A percentile compares a stretch with the other conserved stretches of the same genome.
Conservation (phyloP, 2,329 filamentous ascomycete genomes). For the Aspergillus sojae region DNA sequence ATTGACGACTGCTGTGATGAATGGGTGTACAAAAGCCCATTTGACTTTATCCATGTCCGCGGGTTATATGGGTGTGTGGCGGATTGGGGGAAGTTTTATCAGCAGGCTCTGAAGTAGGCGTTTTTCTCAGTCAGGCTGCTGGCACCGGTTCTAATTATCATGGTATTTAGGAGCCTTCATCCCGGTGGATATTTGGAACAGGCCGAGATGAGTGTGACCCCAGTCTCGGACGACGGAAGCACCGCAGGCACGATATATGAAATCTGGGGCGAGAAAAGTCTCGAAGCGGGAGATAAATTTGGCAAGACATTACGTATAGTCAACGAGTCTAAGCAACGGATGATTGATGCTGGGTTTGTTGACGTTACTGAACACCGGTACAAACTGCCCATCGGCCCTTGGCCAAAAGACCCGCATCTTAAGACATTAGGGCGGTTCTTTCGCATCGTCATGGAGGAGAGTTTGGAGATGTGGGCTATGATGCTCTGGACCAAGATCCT, state of each 20-base stretch:
- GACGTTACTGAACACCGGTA: constrained; percentile 19
- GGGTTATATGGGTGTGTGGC: constrained; percentile 50
- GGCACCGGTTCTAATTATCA: background rate
- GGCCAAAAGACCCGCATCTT: background rate
- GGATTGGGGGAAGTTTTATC: constrained; percentile 49
- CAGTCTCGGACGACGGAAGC: constrained; percentile 18
- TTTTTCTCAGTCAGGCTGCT: background rate
- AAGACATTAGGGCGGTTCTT: background rate
- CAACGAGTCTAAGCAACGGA: constrained; percentile 12
- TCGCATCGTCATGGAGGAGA: background rate
- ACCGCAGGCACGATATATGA: constrained; percentile 14
- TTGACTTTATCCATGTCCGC: constrained; percentile 52
- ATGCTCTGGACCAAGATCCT: background rate
- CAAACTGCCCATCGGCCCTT: background rate
- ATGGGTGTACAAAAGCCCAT: constrained; percentile 42
- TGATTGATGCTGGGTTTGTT: constrained; percentile 28
- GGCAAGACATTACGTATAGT: constrained; percentile 35
- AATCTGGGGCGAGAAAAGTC: constrained; percentile 12
- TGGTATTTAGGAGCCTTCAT: constrained; percentile 8
- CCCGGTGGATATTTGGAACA: constrained; percentile 41
- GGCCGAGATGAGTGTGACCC: constrained; percentile 34
- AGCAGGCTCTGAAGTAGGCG: constrained; percentile 9
- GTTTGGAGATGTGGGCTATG: background rate
- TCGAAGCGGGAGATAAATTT: constrained; percentile 14
- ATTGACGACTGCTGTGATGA: constrained; percentile 44